These are phyloP conservation scores for Blastosporella zonata DNA, from an alignment of 1,284 basidiomycete species.

Conservation along the genomic window DNA sequence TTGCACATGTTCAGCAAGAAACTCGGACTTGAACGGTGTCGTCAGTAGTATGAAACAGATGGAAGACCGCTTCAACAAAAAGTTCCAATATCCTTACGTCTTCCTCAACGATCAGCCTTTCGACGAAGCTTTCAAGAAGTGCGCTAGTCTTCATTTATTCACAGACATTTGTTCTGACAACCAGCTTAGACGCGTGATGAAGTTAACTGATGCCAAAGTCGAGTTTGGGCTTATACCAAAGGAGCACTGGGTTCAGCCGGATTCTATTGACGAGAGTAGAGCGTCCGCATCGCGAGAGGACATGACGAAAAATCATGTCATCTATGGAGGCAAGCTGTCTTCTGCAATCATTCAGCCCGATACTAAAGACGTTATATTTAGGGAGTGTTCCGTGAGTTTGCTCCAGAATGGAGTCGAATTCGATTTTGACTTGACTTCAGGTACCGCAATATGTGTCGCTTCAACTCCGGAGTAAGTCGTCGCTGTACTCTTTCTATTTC, in stretches of 20 bases:
- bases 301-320: slow-evolving; percentile 81
- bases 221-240: slow-evolving; percentile 81
- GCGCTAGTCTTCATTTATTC: not conserved
- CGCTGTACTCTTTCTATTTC: not conserved
- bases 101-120: slow-evolving; percentile 86
- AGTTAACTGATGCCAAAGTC: slow-evolving; percentile 64
- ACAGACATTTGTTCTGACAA: not conserved
- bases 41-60: slow-evolving; percentile 74
- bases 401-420: slow-evolving; percentile 3
- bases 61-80: slow-evolving; percentile 83
- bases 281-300: slow-evolving; percentile 71
- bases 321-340: slow-evolving; percentile 71
- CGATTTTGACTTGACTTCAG: slow-evolving; percentile 30
- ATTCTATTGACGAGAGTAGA: slow-evolving; percentile 77
- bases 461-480: slow-evolving; percentile 81
- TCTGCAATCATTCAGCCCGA: not conserved
- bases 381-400: slow-evolving; percentile 64
- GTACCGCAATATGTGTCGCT: slow-evolving; percentile 92
- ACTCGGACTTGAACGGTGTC: slow-evolving; percentile 74
- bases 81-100: slow-evolving; percentile 82
- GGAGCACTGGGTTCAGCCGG: slow-evolving; percentile 85
- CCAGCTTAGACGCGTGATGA: slow-evolving; percentile 54
- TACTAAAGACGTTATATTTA: slow-evolving; percentile 23
- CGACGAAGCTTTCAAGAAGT: slow-evolving; percentile 75
- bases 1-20: slow-evolving; percentile 51